Evolutionary conservation across 2,329 filamentous ascomycete species (phyloP).

Genomic region (Rutstroemia sydowiana): DNA sequence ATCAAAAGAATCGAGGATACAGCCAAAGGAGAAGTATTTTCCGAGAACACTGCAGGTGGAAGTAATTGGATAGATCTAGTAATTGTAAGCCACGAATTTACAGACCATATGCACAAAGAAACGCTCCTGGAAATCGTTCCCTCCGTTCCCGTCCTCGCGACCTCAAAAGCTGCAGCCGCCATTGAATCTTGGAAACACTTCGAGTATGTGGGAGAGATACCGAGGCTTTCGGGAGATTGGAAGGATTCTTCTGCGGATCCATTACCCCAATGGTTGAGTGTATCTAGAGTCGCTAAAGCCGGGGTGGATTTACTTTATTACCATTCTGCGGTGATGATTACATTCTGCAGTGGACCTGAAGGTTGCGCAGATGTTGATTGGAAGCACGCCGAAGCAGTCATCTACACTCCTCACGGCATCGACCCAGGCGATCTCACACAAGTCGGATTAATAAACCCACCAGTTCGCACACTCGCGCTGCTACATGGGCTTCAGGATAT

Average conservation of each 20-base stretch:
- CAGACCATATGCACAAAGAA: slow-evolving; percentile 55
- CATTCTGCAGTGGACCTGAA: slow-evolving; percentile 35
- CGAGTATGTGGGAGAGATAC: slow-evolving; percentile 39
- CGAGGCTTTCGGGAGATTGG: slow-evolving; percentile 25
- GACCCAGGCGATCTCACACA: slow-evolving; percentile 37
- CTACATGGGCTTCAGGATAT: slow-evolving; percentile 60
- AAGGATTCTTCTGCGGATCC: slow-evolving; percentile 22
- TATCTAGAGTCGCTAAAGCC: slow-evolving; percentile 47
- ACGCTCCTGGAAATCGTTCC: slow-evolving; percentile 49
- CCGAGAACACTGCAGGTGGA: not conserved
- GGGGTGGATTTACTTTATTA: slow-evolving; percentile 49
- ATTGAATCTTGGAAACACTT: slow-evolving; percentile 55
- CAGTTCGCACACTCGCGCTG: slow-evolving; percentile 47
- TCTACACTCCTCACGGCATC: slow-evolving; percentile 61
- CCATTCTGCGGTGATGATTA: slow-evolving; percentile 54
- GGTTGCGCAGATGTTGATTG: slow-evolving; percentile 13
- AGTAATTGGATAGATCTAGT: slow-evolving; percentile 49
- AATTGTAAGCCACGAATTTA: slow-evolving; percentile 58
- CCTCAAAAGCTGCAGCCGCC: slow-evolving; percentile 48
- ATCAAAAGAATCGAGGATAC: slow-evolving; percentile 41
- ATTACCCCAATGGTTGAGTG: slow-evolving; percentile 54
- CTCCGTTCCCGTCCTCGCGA: slow-evolving; percentile 51
- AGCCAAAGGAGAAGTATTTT: not conserved
- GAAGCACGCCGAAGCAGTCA: slow-evolving; percentile 43
- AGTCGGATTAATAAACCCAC: slow-evolving; percentile 37